Base-by-base conservation (phyloP, 345 rosid species). In the Sapria himalayana region DNA sequence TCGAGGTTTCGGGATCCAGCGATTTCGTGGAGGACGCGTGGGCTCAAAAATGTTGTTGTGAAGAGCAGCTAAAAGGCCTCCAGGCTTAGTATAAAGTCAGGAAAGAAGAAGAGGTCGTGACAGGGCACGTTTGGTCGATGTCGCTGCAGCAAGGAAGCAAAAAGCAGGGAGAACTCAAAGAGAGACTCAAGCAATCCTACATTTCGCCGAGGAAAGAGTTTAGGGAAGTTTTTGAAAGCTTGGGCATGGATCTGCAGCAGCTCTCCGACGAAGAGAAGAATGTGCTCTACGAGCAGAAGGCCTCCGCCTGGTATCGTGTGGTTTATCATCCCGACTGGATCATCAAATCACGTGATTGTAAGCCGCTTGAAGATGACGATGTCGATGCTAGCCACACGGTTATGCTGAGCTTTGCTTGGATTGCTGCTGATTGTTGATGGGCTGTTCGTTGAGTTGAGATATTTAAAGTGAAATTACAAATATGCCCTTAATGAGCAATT, bases 101-200 rank as follows among this genome's bases (percentile, higher is more conserved):
- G 38, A 63, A 66, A 49, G 98, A 82, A 61, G 98, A 78, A 51
- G 98, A 82, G 76, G 29, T 89, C 10, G 85, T 89, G 25, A 89
- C 94, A 0, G 98, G 98, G 19, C 85, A 89, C 10, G 57, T 89
- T 45, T 89, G 94, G 94, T 89, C 94, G 16, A 82, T 89, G 94
- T 85, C 81, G 0, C n/a, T n/a, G n/a, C 74, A 63, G 41, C 59
- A 67, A 46, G 48, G 19, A 24, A 72, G 98, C 61, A 58, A 68
- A 50, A 79, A 72, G 61, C 74, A 72, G 47, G 91, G 82, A 11
- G 85, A 82, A 0, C 52, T 89, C 37, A 71, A 69, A 52, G 98
- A 89, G 60, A 67, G 64, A 56, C 70, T 89, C 37, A 67, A 71
- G 49, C 80, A 78, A 33, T 68, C 82, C 39, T 86, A 86, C 44